Conservation (phyloP, 106 monocot genomes). For the Cymbidium sinense region DNA sequence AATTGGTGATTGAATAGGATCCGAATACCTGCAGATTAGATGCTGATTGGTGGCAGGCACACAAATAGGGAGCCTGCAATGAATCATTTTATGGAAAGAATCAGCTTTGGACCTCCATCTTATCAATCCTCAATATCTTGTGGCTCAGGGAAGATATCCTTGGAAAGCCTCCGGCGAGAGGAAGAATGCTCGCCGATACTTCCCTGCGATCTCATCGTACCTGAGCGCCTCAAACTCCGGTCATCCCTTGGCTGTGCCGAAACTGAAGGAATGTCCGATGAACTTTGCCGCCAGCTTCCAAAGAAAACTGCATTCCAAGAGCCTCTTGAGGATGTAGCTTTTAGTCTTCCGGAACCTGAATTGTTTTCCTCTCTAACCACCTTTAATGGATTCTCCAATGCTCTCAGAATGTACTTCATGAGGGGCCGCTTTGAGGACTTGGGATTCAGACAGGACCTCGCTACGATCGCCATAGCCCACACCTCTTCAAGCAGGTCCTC, state of each 20-base stretch:
- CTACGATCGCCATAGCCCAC: conserved; percentile 82
- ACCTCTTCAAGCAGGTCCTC: conserved; percentile 84
- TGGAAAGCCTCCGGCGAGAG: conserved; percentile 37
- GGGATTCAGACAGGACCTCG: conserved; percentile 75
- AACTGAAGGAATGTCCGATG: conserved; percentile 27
- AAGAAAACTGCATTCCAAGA: conserved; percentile 64
- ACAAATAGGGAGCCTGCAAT: conserved; percentile 9
- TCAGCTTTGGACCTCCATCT: not conserved
- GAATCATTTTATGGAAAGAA: not conserved
- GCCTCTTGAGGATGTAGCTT: conserved; percentile 44
- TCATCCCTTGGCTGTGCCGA: conserved; percentile 29
- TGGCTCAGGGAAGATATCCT: conserved; percentile 71
- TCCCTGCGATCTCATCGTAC: conserved; percentile 48
- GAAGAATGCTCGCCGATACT: conserved; percentile 44
- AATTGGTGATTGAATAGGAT: not conserved
- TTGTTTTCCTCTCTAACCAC: conserved; percentile 60
- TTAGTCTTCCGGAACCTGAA: conserved; percentile 34
- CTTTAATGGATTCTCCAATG: conserved; percentile 64
- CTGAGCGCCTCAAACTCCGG: conserved; percentile 29
- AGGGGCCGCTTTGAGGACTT: conserved; percentile 49
- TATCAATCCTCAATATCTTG: conserved; percentile 34
- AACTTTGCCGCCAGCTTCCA: conserved; percentile 61
- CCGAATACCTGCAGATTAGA: not conserved
- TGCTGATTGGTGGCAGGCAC: conserved; percentile 2
- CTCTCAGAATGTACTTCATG: conserved; percentile 52